Evolutionary conservation across 2,329 filamentous ascomycete species (phyloP).

Genomic region (Xylariaceae sp.): DNA sequence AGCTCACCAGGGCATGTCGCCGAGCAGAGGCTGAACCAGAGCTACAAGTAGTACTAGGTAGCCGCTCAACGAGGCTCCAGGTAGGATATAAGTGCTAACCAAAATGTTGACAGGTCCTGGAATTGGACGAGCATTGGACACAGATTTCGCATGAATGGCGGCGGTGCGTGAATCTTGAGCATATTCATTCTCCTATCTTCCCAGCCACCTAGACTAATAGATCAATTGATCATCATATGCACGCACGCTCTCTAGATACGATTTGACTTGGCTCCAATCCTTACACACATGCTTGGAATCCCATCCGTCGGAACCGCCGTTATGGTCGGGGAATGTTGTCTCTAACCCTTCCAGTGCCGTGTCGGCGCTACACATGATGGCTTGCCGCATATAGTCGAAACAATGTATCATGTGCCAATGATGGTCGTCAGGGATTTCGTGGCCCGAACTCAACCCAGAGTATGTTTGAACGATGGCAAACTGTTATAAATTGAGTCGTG

Average conservation of each 20-base stretch:
- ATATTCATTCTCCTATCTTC: too few species aligned
- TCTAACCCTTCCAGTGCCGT: conserved; percentile 43
- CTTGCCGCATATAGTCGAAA: conserved; percentile 45
- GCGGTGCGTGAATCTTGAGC: too few species aligned
- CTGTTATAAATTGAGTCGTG: conserved; percentile 3
- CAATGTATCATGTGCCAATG: conserved; percentile 48
- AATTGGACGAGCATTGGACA: too few species aligned
- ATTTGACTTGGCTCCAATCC: conserved; percentile 38
- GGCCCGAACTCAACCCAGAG: conserved; percentile 37
- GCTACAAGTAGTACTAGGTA: too few species aligned
- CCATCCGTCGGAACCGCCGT: conserved; percentile 44
- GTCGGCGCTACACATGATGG: conserved; percentile 44
- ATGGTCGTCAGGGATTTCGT: conserved; percentile 39
- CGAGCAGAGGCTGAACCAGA: too few species aligned
- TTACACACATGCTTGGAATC: conserved; percentile 46
- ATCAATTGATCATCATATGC: conserved; percentile 43
- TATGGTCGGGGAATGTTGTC: conserved; percentile 44
- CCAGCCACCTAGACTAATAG: conserved; percentile 24
- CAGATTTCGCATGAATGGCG: too few species aligned
- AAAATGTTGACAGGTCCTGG: too few species aligned
- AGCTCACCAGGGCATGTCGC: too few species aligned
- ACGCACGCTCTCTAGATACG: conserved; percentile 41
- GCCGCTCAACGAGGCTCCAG: too few species aligned
- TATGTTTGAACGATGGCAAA: conserved; percentile 43
- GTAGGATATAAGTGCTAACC: too few species aligned